phyloP scores from a whole-genome alignment of 495 filamentous ascomycete species.

The Staphylotrichum longicolle region DNA sequence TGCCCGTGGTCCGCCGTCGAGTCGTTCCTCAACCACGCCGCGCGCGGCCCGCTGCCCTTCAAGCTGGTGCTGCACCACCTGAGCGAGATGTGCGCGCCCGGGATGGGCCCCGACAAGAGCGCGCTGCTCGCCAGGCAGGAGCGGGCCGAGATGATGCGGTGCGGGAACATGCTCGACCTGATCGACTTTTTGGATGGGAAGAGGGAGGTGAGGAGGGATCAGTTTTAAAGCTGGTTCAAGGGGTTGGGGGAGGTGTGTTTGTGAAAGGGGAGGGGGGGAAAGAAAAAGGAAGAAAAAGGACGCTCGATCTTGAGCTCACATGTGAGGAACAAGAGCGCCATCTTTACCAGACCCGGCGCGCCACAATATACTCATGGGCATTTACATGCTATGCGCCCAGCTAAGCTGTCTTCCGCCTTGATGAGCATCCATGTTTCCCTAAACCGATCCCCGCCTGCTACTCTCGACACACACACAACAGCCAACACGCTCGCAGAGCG shows the following conservation, averaged over 20 bases:
- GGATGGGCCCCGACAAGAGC: conserved; percentile 44
- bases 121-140: conserved; percentile 53
- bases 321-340: too few relatives aligned
- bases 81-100: conserved; percentile 59
- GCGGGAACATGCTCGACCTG: conserved; percentile 54
- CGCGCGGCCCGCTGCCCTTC: conserved; percentile 53
- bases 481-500: not conserved
- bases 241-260: conserved; percentile 18
- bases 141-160: conserved; percentile 49
- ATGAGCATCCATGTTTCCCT: too few relatives aligned
- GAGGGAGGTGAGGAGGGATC: conserved; percentile 36
- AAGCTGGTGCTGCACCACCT: conserved; percentile 62
- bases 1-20: conserved; percentile 62
- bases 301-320: too few relatives aligned
- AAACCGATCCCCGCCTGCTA: too few relatives aligned
- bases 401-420: too few relatives aligned
- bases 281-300: too few relatives aligned
- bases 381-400: too few relatives aligned
- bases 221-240: conserved; percentile 13
- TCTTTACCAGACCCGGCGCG: too few relatives aligned
- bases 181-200: conserved; percentile 59
- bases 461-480: not conserved
- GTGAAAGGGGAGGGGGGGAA: not conserved
- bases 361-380: too few relatives aligned
- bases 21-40: conserved; percentile 54